A percentile compares a stretch with the other conserved stretches of the same genome.
Evolutionary conservation across 148 eudicot species (phyloP).

Genomic region (Nyssa sinensis): DNA sequence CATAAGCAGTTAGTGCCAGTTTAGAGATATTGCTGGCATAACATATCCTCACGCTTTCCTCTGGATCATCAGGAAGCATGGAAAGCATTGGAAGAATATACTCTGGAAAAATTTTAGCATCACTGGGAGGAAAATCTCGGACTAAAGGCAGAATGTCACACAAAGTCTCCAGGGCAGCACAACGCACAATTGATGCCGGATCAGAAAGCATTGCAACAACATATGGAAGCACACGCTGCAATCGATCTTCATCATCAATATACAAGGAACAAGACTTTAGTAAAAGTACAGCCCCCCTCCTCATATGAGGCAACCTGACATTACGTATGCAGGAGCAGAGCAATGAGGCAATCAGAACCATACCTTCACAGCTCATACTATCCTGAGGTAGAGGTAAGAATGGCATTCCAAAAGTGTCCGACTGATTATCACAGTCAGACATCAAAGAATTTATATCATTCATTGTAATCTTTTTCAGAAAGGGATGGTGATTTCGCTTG

Average conservation of each 20-base stretch:
- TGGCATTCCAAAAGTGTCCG: slow-evolving; percentile 89
- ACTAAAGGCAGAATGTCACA: slow-evolving; percentile 93
- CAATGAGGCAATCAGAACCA: slow-evolving; percentile 92
- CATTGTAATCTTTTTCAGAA: slow-evolving; percentile 69
- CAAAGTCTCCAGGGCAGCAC: slow-evolving; percentile 91
- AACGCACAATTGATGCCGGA: slow-evolving; percentile 86
- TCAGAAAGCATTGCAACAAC: slow-evolving; percentile 87
- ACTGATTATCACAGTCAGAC: slow-evolving; percentile 79
- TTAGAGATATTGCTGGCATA: slow-evolving; percentile 91
- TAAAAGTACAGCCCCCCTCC: slow-evolving; percentile 78
- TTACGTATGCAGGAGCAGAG: slow-evolving; percentile 92
- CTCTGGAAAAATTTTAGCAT: slow-evolving; percentile 95
- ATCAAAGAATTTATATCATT: slow-evolving; percentile 63
- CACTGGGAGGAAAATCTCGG: slow-evolving; percentile 93
- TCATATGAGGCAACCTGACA: slow-evolving; percentile 81
- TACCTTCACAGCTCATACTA: slow-evolving; percentile 76
- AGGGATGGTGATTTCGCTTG: slow-evolving; percentile 79
- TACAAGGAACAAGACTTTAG: slow-evolving; percentile 81
- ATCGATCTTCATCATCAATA: slow-evolving; percentile 91
- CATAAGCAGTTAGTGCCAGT: slow-evolving; percentile 89
- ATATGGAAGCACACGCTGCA: slow-evolving; percentile 90
- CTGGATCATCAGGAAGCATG: slow-evolving; percentile 90
- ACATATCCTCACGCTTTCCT: slow-evolving; percentile 97
- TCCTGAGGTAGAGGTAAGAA: slow-evolving; percentile 69
- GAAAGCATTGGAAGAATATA: slow-evolving; percentile 99